Evolutionary conservation across 345 rosid genomes (phyloP).

Genomic region (Ceriops zippeliana): DNA sequence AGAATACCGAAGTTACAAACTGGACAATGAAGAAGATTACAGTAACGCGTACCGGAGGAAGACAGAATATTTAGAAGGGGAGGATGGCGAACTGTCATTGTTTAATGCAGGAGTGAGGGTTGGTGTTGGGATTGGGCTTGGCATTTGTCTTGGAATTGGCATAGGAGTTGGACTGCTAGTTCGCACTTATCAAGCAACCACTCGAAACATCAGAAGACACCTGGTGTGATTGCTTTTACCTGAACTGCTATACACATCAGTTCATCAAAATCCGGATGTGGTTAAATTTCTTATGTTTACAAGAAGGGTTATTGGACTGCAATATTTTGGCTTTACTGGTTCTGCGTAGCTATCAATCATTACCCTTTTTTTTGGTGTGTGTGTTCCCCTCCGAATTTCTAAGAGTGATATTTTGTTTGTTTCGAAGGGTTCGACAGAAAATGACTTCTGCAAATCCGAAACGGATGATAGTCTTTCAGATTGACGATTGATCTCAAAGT

Average conservation of each 20-base stretch:
- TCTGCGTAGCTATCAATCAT: slow-evolving; percentile 24
- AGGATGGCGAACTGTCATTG: slow-evolving; percentile 93
- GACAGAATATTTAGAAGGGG: slow-evolving; percentile 56
- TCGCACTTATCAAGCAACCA: slow-evolving; percentile 74
- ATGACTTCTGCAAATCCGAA: slow-evolving; percentile 5
- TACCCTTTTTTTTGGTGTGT: neutral
- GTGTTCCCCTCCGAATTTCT: neutral
- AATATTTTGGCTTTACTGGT: slow-evolving; percentile 40
- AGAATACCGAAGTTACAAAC: slow-evolving; percentile 50
- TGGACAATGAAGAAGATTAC: slow-evolving; percentile 57
- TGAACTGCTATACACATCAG: neutral
- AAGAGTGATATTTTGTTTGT: slow-evolving; percentile 5
- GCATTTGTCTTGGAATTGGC: slow-evolving; percentile 82
- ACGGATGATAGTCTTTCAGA: slow-evolving; percentile 3
- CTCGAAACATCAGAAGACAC: slow-evolving; percentile 69
- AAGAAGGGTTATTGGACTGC: slow-evolving; percentile 23
- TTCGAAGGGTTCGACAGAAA: slow-evolving; percentile 9
- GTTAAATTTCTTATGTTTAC: slow-evolving; percentile 20
- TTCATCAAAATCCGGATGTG: slow-evolving; percentile 25
- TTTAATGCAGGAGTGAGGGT: slow-evolving; percentile 94
- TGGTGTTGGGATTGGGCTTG: slow-evolving; percentile 96
- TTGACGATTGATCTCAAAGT: slow-evolving; percentile 7
- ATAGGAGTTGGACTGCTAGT: slow-evolving; percentile 87
- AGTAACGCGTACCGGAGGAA: slow-evolving; percentile 62
- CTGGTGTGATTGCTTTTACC: slow-evolving; percentile 25